Conservation (phyloP, 2,329 filamentous ascomycete genomes). For the Talaromyces islandicus region DNA sequence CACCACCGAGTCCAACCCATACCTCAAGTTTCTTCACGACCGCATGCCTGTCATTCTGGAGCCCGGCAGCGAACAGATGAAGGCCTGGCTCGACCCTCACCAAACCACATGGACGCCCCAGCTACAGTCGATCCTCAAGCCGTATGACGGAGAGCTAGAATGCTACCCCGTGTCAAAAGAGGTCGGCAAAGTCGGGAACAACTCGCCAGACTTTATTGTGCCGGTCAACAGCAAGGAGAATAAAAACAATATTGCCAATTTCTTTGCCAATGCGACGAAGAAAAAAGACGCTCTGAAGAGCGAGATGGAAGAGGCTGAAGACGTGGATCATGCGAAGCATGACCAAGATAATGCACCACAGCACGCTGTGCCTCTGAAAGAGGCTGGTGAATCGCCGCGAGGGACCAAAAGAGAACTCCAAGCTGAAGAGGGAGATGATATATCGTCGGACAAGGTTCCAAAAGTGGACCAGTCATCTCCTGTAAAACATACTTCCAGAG, state of each 20-base stretch:
- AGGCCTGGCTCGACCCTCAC: conserved; percentile 71
- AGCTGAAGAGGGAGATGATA: conserved; percentile 19
- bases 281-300: conserved; percentile 12
- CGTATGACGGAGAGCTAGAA: conserved; percentile 72
- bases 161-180: conserved; percentile 82
- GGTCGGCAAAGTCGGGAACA: conserved; percentile 90
- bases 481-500: conserved; percentile 17
- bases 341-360: conserved; percentile 47
- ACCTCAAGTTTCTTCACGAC: conserved; percentile 81
- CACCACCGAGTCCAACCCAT: conserved; percentile 78
- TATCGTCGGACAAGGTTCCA: conserved; percentile 15
- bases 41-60: conserved; percentile 94
- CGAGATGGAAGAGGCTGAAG: conserved; percentile 12
- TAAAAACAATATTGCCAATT: conserved; percentile 89
- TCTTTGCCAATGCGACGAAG: conserved; percentile 61
- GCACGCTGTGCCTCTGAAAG: conserved; percentile 31
- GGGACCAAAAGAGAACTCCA: conserved; percentile 45
- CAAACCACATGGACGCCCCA: conserved; percentile 69
- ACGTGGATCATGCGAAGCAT: conserved; percentile 36
- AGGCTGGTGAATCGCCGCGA: conserved; percentile 20
- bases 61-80: conserved; percentile 63
- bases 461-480: conserved; percentile 23
- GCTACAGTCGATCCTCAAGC: conserved; percentile 71
- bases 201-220: conserved; percentile 75
- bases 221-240: conserved; percentile 81